phyloP scores from a whole-genome alignment of 345 rosid species.

The Triadica sebifera region DNA sequence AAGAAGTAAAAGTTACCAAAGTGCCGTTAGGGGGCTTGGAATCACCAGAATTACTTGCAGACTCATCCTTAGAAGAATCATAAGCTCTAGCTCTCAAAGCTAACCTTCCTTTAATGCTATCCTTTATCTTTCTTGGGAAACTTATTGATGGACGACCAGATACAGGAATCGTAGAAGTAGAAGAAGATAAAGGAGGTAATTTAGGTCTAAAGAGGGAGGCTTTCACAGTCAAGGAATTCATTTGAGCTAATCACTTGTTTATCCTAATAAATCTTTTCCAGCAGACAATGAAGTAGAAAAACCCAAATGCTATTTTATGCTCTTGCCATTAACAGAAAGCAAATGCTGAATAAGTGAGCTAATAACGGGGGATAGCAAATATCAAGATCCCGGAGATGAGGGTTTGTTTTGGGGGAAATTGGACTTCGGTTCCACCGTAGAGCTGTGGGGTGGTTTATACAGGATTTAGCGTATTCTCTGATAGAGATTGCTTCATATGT shows the following conservation, averaged over 20 bases:
- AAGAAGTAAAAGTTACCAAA: constrained; percentile 43
- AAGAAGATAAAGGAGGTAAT: constrained; percentile 24
- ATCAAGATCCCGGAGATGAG: constrained; percentile 24
- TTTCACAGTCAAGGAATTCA: constrained; percentile 57
- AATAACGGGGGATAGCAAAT: not conserved
- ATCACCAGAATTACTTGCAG: constrained; percentile 46
- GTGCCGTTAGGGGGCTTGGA: constrained; percentile 64
- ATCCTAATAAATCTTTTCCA: not conserved
- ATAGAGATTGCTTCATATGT: not conserved
- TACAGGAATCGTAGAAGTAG: constrained; percentile 17
- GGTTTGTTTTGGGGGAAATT: constrained; percentile 19
- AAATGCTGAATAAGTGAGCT: not conserved
- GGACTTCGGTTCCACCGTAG: constrained; percentile 5
- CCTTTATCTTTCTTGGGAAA: constrained; percentile 33
- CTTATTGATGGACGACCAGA: constrained; percentile 35
- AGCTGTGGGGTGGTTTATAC: constrained; percentile 6
- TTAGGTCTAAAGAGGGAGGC: constrained; percentile 29
- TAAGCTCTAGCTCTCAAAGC: constrained; percentile 49
- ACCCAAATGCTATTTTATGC: not conserved
- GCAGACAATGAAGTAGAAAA: not conserved
- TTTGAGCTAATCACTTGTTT: constrained; percentile 20
- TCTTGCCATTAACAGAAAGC: constrained; percentile 8
- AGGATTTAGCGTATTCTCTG: not conserved
- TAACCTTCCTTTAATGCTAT: constrained; percentile 25
- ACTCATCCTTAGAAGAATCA: constrained; percentile 52